These are phyloP conservation scores for Murraya paniculata DNA, from an alignment of 345 rosid genomes.

Conservation along the genomic window DNA sequence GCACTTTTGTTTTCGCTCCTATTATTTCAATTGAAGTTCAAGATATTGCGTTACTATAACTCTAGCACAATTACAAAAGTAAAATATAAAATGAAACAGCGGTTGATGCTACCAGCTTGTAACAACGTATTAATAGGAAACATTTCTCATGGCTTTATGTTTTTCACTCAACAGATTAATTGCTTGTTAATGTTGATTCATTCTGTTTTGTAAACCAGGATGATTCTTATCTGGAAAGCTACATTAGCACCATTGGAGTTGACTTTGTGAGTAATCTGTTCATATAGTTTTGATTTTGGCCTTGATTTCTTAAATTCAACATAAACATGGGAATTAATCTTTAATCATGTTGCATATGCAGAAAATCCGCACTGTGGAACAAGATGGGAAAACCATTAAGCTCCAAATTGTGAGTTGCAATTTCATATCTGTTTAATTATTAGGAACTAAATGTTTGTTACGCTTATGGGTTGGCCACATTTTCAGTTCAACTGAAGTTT, in stretches of 20 bases:
- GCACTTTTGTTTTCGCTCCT: not conserved
- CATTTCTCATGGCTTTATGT: not conserved
- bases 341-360: conserved; percentile 6
- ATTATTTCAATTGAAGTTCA: not conserved
- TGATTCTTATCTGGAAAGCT: conserved; percentile 70
- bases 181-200: not conserved
- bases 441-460: not conserved
- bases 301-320: not conserved
- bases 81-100: not conserved
- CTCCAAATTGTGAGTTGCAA: conserved; percentile 37
- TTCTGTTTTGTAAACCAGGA: conserved; percentile 34
- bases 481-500: not conserved
- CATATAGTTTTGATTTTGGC: not conserved
- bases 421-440: conserved; percentile 3
- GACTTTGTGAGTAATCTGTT: conserved; percentile 49
- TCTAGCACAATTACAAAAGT: not conserved
- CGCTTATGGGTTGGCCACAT: not conserved
- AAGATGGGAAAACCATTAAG: conserved; percentile 54
- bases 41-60: not conserved
- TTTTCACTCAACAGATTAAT: not conserved
- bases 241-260: conserved; percentile 78
- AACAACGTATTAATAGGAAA: not conserved
- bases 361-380: conserved; percentile 66
- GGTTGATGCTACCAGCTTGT: not conserved
- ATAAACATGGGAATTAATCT: not conserved